These are phyloP conservation scores for Setomelanomma holmii DNA, from an alignment of 2,329 filamentous ascomycete genomes.

Conservation along the genomic window DNA sequence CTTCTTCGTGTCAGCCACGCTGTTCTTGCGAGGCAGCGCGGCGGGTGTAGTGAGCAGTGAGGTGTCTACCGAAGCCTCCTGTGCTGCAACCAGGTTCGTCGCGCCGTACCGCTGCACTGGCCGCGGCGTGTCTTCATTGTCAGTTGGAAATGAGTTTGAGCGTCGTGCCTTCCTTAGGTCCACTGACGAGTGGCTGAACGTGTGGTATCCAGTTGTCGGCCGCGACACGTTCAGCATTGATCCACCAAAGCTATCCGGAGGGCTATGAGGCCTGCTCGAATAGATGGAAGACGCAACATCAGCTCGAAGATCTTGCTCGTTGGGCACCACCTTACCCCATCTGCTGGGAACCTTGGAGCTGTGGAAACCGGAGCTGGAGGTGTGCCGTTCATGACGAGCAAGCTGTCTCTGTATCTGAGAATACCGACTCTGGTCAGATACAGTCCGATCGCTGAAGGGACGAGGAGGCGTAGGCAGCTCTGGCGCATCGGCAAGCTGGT, in stretches of 20 bases:
- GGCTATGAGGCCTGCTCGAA: constrained; percentile 48
- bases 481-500: constrained; percentile 31
- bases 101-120: constrained; percentile 16
- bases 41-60: constrained; percentile 8
- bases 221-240: constrained; percentile 28
- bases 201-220: constrained; percentile 9
- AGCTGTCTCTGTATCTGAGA: constrained; percentile 16
- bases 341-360: constrained; percentile 45
- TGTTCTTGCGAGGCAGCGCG: constrained; percentile 32
- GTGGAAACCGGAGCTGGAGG: constrained; percentile 47
- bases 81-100: constrained; percentile 11
- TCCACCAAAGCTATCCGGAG: constrained; percentile 38
- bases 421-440: constrained; percentile 28
- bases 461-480: constrained; percentile 22
- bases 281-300: constrained; percentile 50
- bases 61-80: not conserved
- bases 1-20: constrained; percentile 39
- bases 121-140: constrained; percentile 34
- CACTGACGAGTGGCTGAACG: constrained; percentile 12
- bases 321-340: constrained; percentile 46
- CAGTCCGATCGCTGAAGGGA: constrained; percentile 19
- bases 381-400: constrained; percentile 34
- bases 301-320: constrained; percentile 14
- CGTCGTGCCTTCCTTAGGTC: constrained; percentile 17
- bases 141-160: constrained; percentile 32